A percentile compares a stretch with the other conserved stretches of the same genome.
phyloP scores from a whole-genome alignment of 2,329 filamentous ascomycete genomes.

The Fusarium euwallaceae region DNA sequence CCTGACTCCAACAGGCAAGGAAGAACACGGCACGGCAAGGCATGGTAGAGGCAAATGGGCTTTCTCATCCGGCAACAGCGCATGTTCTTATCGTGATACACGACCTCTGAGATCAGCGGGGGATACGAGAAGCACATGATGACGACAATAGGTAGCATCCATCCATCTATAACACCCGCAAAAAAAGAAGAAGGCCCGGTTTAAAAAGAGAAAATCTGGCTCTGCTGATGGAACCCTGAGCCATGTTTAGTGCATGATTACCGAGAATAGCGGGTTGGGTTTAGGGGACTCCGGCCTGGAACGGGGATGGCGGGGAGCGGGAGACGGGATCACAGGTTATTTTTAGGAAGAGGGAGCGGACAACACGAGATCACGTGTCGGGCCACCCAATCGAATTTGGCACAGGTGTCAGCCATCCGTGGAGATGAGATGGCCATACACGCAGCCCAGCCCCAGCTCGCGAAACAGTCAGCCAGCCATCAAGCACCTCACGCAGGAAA shows the following conservation, averaged over 20 bases:
- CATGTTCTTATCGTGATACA: not conserved
- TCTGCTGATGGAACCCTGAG: conserved; percentile 26
- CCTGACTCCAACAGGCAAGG: not conserved
- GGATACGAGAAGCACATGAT: conserved; percentile 10
- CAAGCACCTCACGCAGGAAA: not conserved
- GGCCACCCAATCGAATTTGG: conserved; percentile 13
- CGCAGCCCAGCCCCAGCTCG: not conserved
- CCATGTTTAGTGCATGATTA: conserved; percentile 41
- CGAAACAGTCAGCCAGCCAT: not conserved
- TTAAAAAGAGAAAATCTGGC: conserved; percentile 4
- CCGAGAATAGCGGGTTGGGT: conserved; percentile 35
- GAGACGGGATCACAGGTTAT: conserved; percentile 26
- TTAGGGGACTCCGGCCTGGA: conserved; percentile 29
- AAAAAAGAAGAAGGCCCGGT: conserved; percentile 3
- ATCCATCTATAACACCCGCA: not conserved
- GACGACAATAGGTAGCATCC: not conserved
- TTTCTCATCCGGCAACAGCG: not conserved
- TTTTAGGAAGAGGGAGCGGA: conserved; percentile 38
- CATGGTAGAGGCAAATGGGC: not conserved
- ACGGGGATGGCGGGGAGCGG: conserved; percentile 8
- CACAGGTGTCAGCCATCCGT: conserved; percentile 15
- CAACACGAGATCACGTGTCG: conserved; percentile 51
- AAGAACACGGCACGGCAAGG: not conserved
- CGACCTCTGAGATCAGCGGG: conserved; percentile 5
- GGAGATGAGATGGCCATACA: conserved; percentile 2